Evolutionary conservation across 106 monocot species (phyloP), one percentile per base, ranked within the genome.

Genomic region (Dendrobium huoshanense): DNA sequence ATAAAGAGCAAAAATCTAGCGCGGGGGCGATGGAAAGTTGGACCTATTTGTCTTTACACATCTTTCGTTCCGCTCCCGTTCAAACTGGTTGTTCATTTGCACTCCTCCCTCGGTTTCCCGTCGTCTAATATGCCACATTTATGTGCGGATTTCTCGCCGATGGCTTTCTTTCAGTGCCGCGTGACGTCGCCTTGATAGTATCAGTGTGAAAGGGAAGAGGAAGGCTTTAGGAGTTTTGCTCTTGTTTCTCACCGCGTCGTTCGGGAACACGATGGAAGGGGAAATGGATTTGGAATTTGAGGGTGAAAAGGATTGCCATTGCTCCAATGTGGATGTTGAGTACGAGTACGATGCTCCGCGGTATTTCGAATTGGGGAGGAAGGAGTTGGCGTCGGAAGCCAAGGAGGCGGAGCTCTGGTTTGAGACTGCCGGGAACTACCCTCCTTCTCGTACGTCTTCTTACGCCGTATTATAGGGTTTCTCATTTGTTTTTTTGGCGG

Each of bases 271-370:
- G 0, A 51, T 51, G 84, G 88, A 91, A 20, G 86, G 84, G 37
- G 82, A 82, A 37, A 84, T 84, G 45, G 49, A 49, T 9, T 18
- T 49, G 76, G 76, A 44, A 51, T 22, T 47, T 11, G 48, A 49
- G 76, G n/a, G 18, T 25, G 76, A 76, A 74, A 29, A 19, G 37
- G 86, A 79, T 82, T 81, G 59, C 5, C 20, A 77, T 0, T 73
- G 70, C 56, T 33, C 84, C 25, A 88, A 85, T 75, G 44, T 92
- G 37, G 91, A 92, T 82, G 64, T 92, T n/a, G 91, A 89, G 44
- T 92, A 89, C 87, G 89, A 89, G 87, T 92, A 87, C 79, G 91
- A 92, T 67, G 91, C 91, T 11, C 59, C 82, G 0, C 55, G 64
- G 79, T 89, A 79, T 75, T 92, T 92, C 55, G 89, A 92, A 77